Evolutionary conservation across 768 basidiomycete species (phyloP).

Genomic region (Fibroporia radiculosa): DNA sequence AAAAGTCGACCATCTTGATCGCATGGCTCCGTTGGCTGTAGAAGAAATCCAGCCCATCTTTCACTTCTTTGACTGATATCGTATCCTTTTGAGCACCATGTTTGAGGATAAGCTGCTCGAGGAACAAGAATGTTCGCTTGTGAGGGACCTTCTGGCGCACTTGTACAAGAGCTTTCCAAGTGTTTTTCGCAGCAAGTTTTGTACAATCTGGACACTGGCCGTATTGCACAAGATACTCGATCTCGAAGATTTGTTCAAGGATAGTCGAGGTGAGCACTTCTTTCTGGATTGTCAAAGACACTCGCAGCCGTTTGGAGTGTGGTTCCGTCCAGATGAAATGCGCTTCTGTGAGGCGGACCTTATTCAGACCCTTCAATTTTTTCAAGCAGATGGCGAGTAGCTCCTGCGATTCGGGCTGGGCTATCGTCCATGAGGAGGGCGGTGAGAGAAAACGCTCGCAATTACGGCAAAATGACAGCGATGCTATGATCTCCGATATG

Average conservation of each 20-base stretch:
- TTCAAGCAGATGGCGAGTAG: constrained; percentile 90
- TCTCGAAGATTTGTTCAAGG: constrained; percentile 94
- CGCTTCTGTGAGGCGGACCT: constrained; percentile 95
- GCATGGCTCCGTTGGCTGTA: constrained; percentile 88
- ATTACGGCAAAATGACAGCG: constrained; percentile 89
- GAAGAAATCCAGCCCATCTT: constrained; percentile 96
- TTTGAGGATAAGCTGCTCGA: constrained; percentile 95
- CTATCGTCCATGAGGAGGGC: constrained; percentile 78
- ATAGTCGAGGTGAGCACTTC: constrained; percentile 95
- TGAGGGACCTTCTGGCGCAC: constrained; percentile 99
- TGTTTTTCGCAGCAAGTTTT: constrained; percentile 94
- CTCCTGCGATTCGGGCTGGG: constrained; percentile 86
- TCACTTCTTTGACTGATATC: constrained; percentile 84
- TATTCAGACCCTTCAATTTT: constrained; percentile 89
- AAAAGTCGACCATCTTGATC: constrained; percentile 94
- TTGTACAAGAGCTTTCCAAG: constrained; percentile 96
- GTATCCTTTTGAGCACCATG: constrained; percentile 97
- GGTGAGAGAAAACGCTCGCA: constrained; percentile 95
- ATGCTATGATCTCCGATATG: constrained; percentile 38
- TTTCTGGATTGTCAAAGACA: constrained; percentile 97
- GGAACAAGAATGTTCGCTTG: constrained; percentile 95
- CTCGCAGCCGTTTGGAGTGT: constrained; percentile 85
- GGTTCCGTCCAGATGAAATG: constrained; percentile 99
- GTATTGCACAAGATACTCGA: constrained; percentile 91
- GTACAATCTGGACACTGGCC: constrained; percentile 95